Percentiles rank a stretch among this genome's conserved stretches.
These are phyloP conservation scores for Syzygium malaccense DNA, from an alignment of 441 rosid species.

Conservation along the genomic window DNA sequence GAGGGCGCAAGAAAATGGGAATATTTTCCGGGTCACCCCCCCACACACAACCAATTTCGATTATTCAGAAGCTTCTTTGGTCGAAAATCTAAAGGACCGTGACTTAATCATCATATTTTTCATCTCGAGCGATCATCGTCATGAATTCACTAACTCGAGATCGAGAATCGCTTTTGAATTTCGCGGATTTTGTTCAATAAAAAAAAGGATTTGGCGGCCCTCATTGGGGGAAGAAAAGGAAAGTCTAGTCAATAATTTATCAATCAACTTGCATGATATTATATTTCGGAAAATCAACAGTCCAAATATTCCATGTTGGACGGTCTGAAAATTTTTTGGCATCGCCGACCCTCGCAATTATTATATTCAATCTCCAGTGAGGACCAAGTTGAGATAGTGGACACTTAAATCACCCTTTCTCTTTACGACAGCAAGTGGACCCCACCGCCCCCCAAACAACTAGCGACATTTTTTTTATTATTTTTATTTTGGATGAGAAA, in stretches of 20 bases:
- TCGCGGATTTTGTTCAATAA: too few species aligned
- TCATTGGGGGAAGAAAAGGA: not conserved
- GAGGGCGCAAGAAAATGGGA: not conserved
- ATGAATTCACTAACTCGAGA: not conserved
- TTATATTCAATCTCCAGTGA: not conserved
- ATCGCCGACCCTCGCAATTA: not conserved
- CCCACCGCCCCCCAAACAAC: not conserved
- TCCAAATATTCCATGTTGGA: not conserved
- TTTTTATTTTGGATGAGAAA: not conserved
- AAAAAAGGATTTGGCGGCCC: not conserved
- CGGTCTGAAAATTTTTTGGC: not conserved
- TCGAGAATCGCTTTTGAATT: not conserved
- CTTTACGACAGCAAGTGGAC: not conserved
- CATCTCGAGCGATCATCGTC: not conserved
- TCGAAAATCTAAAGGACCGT: not conserved
- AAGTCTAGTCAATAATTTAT: not conserved
- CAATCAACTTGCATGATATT: not conserved
- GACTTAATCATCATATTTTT: not conserved
- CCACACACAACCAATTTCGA: not conserved
- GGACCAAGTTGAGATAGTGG: not conserved
- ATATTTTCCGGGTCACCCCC: not conserved
- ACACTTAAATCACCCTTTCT: not conserved
- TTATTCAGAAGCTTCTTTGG: not conserved
- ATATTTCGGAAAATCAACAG: not conserved
- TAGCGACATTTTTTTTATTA: not conserved